phyloP scores from a whole-genome alignment of 768 basidiomycete genomes.

The Kwoniella dendrophila region DNA sequence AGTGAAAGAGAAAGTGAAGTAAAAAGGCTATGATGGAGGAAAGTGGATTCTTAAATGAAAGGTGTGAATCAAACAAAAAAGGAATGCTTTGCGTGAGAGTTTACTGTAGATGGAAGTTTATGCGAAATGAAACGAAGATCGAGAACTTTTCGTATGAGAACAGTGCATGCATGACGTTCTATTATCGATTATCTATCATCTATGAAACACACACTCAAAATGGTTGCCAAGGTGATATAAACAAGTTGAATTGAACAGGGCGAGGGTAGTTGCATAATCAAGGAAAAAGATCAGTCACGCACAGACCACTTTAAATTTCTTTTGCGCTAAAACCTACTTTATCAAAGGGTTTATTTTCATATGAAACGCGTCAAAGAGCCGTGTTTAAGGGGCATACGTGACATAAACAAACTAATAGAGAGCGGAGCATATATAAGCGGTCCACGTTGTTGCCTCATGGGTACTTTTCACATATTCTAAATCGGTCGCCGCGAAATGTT shows the following conservation, averaged over 20 bases:
- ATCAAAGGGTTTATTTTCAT: not conserved
- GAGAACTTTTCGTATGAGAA: no score
- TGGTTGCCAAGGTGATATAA: constrained; percentile 16
- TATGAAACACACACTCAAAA: not conserved
- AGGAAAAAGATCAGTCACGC: constrained; percentile 2
- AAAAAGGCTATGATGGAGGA: not conserved
- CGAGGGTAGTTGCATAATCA: constrained; percentile 8
- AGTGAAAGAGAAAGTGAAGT: constrained; percentile 2
- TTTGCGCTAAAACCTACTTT: constrained; percentile 1
- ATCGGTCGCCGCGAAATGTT: no score
- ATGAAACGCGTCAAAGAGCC: constrained; percentile 12
- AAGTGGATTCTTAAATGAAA: constrained; percentile 3
- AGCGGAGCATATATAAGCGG: not conserved
- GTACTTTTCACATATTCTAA: no score
- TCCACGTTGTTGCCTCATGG: no score
- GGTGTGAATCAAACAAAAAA: no score
- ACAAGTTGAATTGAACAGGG: constrained; percentile 1
- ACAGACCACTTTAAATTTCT: not conserved
- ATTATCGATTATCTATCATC: not conserved
- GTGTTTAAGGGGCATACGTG: not conserved
- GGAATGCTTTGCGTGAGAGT: no score
- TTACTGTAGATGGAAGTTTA: no score
- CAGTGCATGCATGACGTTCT: constrained; percentile 9
- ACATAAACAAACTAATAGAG: constrained; percentile 1
- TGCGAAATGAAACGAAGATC: no score